These are phyloP conservation scores for Corniculantispora saksenae DNA, from an alignment of 2,329 filamentous ascomycete genomes.

Conservation along the genomic window DNA sequence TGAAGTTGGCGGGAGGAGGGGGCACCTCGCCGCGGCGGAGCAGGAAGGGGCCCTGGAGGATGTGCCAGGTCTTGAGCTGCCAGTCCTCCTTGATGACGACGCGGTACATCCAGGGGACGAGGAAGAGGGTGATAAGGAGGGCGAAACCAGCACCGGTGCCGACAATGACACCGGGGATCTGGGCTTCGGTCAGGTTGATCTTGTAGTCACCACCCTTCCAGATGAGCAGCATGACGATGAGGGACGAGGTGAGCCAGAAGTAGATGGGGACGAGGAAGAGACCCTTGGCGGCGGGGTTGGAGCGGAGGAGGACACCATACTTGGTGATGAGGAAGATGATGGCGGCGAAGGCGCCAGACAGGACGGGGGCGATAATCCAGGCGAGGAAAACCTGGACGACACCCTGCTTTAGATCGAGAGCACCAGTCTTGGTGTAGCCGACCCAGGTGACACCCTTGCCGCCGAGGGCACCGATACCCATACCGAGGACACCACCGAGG, in stretches of 20 bases:
- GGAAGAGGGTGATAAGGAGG: slow-evolving; percentile 23
- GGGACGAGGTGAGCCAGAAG: background rate
- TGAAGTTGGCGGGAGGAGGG: slow-evolving; percentile 43
- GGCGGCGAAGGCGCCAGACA: slow-evolving; percentile 24
- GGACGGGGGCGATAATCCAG: slow-evolving; percentile 25
- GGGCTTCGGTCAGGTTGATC: slow-evolving; percentile 33
- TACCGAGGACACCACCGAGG: slow-evolving; percentile 46
- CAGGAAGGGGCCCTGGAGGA: slow-evolving; percentile 40
- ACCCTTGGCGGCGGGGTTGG: slow-evolving; percentile 18
- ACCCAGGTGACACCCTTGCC: slow-evolving; percentile 27
- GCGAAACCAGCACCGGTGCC: background rate
- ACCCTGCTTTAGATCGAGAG: no score
- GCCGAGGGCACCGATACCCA: slow-evolving; percentile 44
- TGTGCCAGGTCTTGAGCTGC: slow-evolving; percentile 34
- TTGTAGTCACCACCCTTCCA: slow-evolving; percentile 30
- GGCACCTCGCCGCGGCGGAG: slow-evolving; percentile 41
- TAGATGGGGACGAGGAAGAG: background rate
- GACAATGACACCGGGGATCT: slow-evolving; percentile 17
- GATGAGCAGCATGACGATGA: slow-evolving; percentile 28
- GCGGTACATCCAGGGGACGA: slow-evolving; percentile 38
- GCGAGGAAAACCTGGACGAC: slow-evolving; percentile 28
- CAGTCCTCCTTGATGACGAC: slow-evolving; percentile 35
- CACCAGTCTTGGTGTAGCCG: slow-evolving; percentile 24
- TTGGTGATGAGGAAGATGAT: slow-evolving; percentile 8
- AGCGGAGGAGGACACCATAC: slow-evolving; percentile 9